Base-by-base conservation (phyloP, 1,139 yeast genomes). In the Yamadazyma mexicana region DNA sequence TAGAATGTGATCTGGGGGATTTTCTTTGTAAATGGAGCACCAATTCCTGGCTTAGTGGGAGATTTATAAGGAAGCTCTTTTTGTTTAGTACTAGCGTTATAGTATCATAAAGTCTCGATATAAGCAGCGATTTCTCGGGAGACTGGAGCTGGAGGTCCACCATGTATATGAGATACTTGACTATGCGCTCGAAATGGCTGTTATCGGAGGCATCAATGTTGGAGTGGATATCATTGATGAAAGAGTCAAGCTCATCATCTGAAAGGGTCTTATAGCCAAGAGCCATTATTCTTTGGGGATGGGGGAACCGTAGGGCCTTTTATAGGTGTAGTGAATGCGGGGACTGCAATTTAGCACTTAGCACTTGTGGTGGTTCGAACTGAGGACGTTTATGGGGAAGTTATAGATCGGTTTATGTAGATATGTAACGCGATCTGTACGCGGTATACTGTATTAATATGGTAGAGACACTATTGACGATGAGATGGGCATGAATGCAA, bases 171-270 rank as follows among this genome's bases (percentile, higher is more conserved):
- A 71, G 51, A 40, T 65, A 68, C 12, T 69, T 50, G 18, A 59
- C 45, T 37, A 70, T 50, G 44, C 64, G 65, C 43, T 61, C 62
- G 49, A 68, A 70, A 49, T 71, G 73, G 5, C 69, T 58, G 23
- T 50, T 46, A 30, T 64, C 68, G 41, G 64, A 65, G 33, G 55
- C 54, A 35, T 58, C 50, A 36, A 69, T 58, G 42, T 66, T 66
- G 31, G 48, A 49, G 37, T 61, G 60, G 23, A 72, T 61, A 40
- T 72, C 77, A 29, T 57, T 52, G 14, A 72, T 55, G 42, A 72
- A 71, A 40, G 50, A 51, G n/a, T 45, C 45, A 28, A 69, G 55
- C 36, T 66, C 72, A 5, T 53, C 46, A 20, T 54, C 43, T 42
- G 58, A 50, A 34, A 64, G 53, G 24, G 50, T 47, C 10, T 38